phyloP scores from a whole-genome alignment of 306 rosid species.

The Cucumis melo region DNA sequence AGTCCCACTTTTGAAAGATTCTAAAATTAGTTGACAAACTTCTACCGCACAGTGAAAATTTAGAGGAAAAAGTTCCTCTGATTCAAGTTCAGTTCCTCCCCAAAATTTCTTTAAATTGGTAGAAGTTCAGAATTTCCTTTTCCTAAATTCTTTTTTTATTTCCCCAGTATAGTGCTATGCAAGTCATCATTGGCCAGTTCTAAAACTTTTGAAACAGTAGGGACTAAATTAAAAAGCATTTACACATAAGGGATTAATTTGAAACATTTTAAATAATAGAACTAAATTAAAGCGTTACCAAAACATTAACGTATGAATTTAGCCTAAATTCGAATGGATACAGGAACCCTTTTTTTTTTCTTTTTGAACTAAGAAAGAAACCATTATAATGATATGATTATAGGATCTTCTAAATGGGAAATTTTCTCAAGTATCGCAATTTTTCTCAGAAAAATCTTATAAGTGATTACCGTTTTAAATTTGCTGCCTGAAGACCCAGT shows the following conservation, averaged over 20 bases:
- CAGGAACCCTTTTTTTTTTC: no score
- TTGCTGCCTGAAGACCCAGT: conserved; percentile 25
- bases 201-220: background rate
- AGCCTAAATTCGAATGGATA: background rate
- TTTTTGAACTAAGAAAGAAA: background rate
- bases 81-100: background rate
- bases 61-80: background rate
- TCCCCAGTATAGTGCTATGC: background rate
- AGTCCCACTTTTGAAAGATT: no score
- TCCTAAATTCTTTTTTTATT: no score
- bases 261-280: background rate
- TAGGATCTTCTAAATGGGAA: background rate
- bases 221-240: background rate
- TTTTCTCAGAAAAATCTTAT: background rate
- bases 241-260: background rate
- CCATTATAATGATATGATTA: background rate
- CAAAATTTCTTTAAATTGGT: background rate
- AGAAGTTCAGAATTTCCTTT: background rate
- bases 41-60: background rate
- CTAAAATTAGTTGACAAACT: background rate
- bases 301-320: background rate
- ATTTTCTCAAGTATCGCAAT: background rate
- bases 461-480: conserved; percentile 37
- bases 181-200: background rate
- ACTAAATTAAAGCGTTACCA: background rate